Base-by-base conservation (phyloP, 371 early-diverging fungal species). In the Saksenaea vasiformis region DNA sequence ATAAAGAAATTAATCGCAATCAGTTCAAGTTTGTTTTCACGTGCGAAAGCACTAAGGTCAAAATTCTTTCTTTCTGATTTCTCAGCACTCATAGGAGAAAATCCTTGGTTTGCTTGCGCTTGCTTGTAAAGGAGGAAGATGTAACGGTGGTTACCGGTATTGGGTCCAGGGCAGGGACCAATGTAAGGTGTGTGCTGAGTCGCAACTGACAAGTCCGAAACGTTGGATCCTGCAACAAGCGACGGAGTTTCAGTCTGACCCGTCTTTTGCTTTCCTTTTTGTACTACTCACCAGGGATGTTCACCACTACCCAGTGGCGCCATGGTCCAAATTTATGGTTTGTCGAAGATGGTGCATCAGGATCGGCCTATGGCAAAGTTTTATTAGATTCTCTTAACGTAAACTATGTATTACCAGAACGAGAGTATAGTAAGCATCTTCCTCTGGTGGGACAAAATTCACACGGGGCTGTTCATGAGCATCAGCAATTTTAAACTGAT, bases 221-320 rank as follows among this genome's bases (percentile, higher is more conserved):
- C 53, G 22, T 61, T 64, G 14, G 58, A 61, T 7, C 69, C 72
- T 72, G 10, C 26, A 15, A 51, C 15, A 44, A 9, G 28, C 8
- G 8, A 7, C 14, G 14, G 19, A n/a, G 19, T 3, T 14, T 41
- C n/a, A 41, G 43, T 41, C 19, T 41, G 14, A n/a, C n/a, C 8
- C 15, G 10, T 38, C 38, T 13, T 41, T 41, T n/a, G 28, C n/a
- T n/a, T 19, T 34, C 1, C 35, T 26, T 47, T n/a, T 54, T 27
- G 41, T 55, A 11, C 17, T 24, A 15, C 36, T 64, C 73, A 73
- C 81, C 77, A 39, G 86, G 68, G 15, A 88, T 79, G 61, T 90
- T 87, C 17, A 75, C 71, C 27, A 80, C 70, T 8, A 87, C 70
- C 89, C 89, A 90, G 61, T 90, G 90, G 36, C 90, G 83, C 69